Evolutionary conservation across 228 moss, liverwort and hornwort species (phyloP).

Genomic region (Sphagnum fallax): DNA sequence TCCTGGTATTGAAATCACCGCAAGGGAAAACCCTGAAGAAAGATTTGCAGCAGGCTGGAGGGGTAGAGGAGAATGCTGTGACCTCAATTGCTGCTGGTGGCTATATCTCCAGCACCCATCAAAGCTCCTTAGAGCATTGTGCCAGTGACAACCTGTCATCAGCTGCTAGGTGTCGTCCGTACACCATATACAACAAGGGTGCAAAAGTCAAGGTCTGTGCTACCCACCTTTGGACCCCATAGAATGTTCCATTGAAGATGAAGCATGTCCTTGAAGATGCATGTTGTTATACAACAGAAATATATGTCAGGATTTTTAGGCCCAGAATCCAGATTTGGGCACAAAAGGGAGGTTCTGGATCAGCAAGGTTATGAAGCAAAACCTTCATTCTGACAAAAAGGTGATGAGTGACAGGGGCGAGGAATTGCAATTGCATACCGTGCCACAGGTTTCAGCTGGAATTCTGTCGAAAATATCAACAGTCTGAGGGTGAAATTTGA

Average conservation of each 20-base stretch:
- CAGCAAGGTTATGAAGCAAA: too few species aligned
- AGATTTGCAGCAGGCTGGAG: constrained; percentile 33
- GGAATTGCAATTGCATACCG: constrained; percentile 80
- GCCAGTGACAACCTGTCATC: constrained; percentile 45
- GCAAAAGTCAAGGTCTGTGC: constrained; percentile 48
- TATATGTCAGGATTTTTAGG: too few species aligned
- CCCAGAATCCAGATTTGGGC: too few species aligned
- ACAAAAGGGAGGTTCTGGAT: too few species aligned
- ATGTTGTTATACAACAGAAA: too few species aligned
- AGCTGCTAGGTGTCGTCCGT: constrained; percentile 80
- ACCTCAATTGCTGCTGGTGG: constrained; percentile 61
- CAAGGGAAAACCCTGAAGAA: constrained; percentile 64
- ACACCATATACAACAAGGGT: constrained; percentile 54
- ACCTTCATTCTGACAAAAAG: too few species aligned
- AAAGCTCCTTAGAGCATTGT: constrained; percentile 27
- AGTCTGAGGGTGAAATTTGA: constrained; percentile 64
- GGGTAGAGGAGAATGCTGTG: constrained; percentile 61
- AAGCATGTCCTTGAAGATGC: too few species aligned
- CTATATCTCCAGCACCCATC: constrained; percentile 32
- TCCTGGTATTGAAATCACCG: constrained; percentile 67
- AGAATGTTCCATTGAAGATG: too few species aligned
- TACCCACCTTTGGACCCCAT: too few species aligned
- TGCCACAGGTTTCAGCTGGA: constrained; percentile 86
- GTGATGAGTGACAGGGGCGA: not conserved
- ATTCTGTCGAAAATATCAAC: constrained; percentile 73